Conservation (phyloP, 2,329 filamentous ascomycete species). For the Cladobotryum mycophilum region DNA sequence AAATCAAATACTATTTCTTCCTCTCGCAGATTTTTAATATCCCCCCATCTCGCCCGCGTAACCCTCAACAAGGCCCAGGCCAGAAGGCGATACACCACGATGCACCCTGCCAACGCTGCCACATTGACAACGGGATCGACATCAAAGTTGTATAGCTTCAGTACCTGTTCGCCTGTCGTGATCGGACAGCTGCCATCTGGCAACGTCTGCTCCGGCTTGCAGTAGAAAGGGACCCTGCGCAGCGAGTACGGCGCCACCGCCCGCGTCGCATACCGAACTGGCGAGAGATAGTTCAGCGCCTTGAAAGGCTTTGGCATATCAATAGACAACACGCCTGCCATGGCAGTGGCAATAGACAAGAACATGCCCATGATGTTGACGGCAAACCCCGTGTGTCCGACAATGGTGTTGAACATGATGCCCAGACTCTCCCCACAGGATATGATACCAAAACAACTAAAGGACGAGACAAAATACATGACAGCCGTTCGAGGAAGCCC, state of each 20-base stretch:
- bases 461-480: conserved; percentile 62
- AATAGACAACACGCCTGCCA: conserved; percentile 66
- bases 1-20: background rate
- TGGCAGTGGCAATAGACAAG: conserved; percentile 62
- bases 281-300: conserved; percentile 65
- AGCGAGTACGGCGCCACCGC: conserved; percentile 63
- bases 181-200: conserved; percentile 58
- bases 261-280: conserved; percentile 62
- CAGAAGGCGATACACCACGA: conserved; percentile 59
- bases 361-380: conserved; percentile 67
- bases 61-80: conserved; percentile 53
- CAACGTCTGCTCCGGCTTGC: conserved; percentile 52
- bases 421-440: conserved; percentile 69
- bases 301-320: conserved; percentile 60
- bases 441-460: conserved; percentile 68
- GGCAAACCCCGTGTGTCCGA: conserved; percentile 67
- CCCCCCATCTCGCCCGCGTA: conserved; percentile 48
- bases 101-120: conserved; percentile 54
- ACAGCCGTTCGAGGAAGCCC: conserved; percentile 55
- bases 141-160: conserved; percentile 61
- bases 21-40: conserved; percentile 13
- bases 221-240: conserved; percentile 55
- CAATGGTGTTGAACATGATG: conserved; percentile 74
- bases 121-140: conserved; percentile 56
- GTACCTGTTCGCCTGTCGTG: conserved; percentile 58